These are phyloP conservation scores for Kluyveromyces lactis DNA, from an alignment of 805 yeast genomes.

Conservation along the genomic window DNA sequence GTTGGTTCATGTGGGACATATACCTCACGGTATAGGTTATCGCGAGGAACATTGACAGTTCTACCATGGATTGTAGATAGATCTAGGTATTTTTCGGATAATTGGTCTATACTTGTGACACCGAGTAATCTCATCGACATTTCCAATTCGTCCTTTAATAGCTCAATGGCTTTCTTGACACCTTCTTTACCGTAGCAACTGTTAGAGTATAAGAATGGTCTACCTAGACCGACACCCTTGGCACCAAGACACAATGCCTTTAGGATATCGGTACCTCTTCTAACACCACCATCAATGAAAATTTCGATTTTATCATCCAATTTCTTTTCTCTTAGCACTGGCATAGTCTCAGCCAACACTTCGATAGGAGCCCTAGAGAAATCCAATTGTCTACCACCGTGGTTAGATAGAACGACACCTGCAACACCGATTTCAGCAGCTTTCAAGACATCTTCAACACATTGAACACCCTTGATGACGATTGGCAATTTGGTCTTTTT, in stretches of 20 bases:
- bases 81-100: conserved; percentile 58
- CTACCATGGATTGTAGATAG: conserved; percentile 36
- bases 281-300: conserved; percentile 60
- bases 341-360: conserved; percentile 63
- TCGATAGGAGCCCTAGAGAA: conserved; percentile 72
- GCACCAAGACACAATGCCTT: conserved; percentile 67
- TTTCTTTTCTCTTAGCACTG: conserved; percentile 38
- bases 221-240: conserved; percentile 60
- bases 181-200: conserved; percentile 58
- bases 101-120: conserved; percentile 49
- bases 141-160: conserved; percentile 60
- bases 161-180: conserved; percentile 48
- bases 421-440: conserved; percentile 67
- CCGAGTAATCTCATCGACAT: conserved; percentile 80
- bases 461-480: conserved; percentile 75
- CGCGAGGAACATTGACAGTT: conserved; percentile 41
- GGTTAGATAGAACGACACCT: conserved; percentile 80
- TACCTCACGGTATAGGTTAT: conserved; percentile 43
- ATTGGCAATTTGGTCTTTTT: conserved; percentile 55
- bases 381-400: conserved; percentile 87
- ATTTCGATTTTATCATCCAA: conserved; percentile 46
- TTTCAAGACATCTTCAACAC: conserved; percentile 65
- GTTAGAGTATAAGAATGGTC: conserved; percentile 59
- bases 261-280: conserved; percentile 58
- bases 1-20: conserved; percentile 52